Evolutionary conservation across 2,329 filamentous ascomycete genomes (phyloP).

Genomic region (Nothomitra cinnamomea): DNA sequence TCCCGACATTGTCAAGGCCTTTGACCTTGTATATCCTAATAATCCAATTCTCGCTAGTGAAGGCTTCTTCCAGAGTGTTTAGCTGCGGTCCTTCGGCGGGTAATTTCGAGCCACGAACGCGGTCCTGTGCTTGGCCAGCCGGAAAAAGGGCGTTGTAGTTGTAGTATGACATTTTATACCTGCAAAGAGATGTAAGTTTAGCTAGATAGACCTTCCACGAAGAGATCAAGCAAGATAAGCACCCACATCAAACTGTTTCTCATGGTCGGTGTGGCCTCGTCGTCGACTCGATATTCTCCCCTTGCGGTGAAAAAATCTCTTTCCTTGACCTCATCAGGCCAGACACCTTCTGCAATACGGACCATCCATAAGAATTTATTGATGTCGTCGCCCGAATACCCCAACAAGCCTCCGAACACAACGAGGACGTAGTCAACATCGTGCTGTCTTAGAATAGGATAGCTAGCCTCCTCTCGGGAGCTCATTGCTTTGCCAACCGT

Average conservation of each 20-base stretch:
- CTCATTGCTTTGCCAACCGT: constrained; percentile 99
- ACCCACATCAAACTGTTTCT: constrained; percentile 97
- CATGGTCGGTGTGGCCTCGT: constrained; percentile 89
- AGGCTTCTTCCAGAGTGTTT: constrained; percentile 85
- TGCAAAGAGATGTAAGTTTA: constrained; percentile 22
- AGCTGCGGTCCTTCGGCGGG: constrained; percentile 76
- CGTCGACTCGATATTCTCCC: constrained; percentile 90
- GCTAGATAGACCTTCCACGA: neutral
- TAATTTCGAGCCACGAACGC: constrained; percentile 65
- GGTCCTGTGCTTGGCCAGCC: constrained; percentile 72
- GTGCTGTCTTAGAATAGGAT: constrained; percentile 94
- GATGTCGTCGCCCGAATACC: constrained; percentile 96
- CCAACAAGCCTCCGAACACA: constrained; percentile 87
- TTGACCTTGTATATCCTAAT: constrained; percentile 99
- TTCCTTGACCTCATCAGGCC: constrained; percentile 98
- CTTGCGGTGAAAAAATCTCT: constrained; percentile 86
- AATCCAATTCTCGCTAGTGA: constrained; percentile 99
- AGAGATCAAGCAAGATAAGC: neutral
- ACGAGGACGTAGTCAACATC: constrained; percentile 98
- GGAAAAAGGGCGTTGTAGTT: constrained; percentile 91
- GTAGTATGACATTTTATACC: constrained; percentile 99
- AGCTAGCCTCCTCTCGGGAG: constrained; percentile 92
- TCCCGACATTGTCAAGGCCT: constrained; percentile 87
- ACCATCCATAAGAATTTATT: constrained; percentile 99
- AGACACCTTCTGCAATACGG: constrained; percentile 94